These are phyloP conservation scores for Teratosphaeria zuluensis DNA, from an alignment of 2,329 filamentous ascomycete species.

Conservation along the genomic window DNA sequence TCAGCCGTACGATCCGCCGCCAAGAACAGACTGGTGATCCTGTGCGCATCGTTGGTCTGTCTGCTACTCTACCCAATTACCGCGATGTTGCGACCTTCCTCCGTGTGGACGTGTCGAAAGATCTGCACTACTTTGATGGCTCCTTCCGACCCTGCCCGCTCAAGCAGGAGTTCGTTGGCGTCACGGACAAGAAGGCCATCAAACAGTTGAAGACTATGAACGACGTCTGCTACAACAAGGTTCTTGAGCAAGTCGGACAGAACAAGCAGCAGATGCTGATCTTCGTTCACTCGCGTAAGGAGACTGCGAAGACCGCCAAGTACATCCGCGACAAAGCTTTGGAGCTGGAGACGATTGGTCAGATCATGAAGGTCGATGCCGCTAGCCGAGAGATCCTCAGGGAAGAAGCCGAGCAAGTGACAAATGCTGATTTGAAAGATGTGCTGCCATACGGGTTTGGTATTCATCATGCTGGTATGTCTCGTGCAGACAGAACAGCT, in stretches of 20 bases:
- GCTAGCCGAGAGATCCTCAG: slow-evolving; percentile 81
- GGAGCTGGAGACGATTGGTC: slow-evolving; percentile 93
- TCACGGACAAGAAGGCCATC: slow-evolving; percentile 96
- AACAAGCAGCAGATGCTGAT: slow-evolving; percentile 97
- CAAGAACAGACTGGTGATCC: slow-evolving; percentile 91
- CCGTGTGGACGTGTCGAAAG: slow-evolving; percentile 74
- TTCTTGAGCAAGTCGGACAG: slow-evolving; percentile 87
- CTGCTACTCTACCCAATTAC: slow-evolving; percentile 93
- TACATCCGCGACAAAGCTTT: slow-evolving; percentile 94
- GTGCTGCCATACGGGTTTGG: slow-evolving; percentile 92
- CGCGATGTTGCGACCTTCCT: slow-evolving; percentile 92
- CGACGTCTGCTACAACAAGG: slow-evolving; percentile 95
- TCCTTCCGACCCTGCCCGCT: slow-evolving; percentile 88
- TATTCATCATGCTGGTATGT: slow-evolving; percentile 98
- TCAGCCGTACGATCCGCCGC: slow-evolving; percentile 84
- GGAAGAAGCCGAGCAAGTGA: slow-evolving; percentile 72
- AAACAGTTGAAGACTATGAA: slow-evolving; percentile 99
- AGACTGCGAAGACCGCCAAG: slow-evolving; percentile 93
- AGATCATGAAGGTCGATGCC: slow-evolving; percentile 87
- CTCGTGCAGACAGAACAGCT: slow-evolving; percentile 81
- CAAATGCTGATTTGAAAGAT: slow-evolving; percentile 84
- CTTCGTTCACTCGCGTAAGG: slow-evolving; percentile 96
- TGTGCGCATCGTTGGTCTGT: slow-evolving; percentile 83
- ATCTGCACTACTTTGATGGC: slow-evolving; percentile 91
- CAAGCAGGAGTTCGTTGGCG: slow-evolving; percentile 92